Evolutionary conservation across 805 yeast genomes (phyloP).

Genomic region (Kazachstania viticola): DNA sequence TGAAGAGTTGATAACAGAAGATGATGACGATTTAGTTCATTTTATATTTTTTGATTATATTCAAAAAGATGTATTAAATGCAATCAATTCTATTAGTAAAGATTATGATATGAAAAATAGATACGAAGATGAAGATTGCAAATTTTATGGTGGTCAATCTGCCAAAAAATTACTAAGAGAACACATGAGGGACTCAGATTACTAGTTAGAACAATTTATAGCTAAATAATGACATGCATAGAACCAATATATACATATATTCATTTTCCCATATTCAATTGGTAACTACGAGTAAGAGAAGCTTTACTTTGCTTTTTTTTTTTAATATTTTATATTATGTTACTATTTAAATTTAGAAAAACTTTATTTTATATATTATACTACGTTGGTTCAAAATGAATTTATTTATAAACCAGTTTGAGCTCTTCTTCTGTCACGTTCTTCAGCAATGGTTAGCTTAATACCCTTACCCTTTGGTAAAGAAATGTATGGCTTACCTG

Average conservation of each 20-base stretch:
- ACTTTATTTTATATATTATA: slow-evolving; percentile 1
- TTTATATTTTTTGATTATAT: slow-evolving; percentile 67
- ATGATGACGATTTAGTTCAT: slow-evolving; percentile 36
- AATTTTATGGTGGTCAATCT: slow-evolving; percentile 30
- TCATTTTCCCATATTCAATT: no score
- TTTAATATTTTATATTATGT: no score
- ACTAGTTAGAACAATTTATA: neutral
- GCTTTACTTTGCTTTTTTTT: no score
- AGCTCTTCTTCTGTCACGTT: slow-evolving; percentile 97
- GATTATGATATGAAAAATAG: slow-evolving; percentile 9
- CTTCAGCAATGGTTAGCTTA: slow-evolving; percentile 90
- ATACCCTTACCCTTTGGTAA: slow-evolving; percentile 99
- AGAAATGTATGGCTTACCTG: slow-evolving; percentile 86
- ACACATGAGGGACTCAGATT: slow-evolving; percentile 11
- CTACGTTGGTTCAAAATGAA: neutral
- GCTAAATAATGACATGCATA: no score
- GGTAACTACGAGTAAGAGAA: no score
- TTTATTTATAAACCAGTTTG: slow-evolving; percentile 43
- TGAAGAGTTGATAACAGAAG: slow-evolving; percentile 12
- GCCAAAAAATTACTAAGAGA: slow-evolving; percentile 36
- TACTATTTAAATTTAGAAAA: no score
- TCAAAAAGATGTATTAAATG: slow-evolving; percentile 34
- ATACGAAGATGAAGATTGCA: slow-evolving; percentile 27
- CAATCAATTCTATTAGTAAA: slow-evolving; percentile 25
- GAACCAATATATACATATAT: no score